These are phyloP conservation scores for Punica granatum DNA, from an alignment of 345 rosid species.

Conservation along the genomic window DNA sequence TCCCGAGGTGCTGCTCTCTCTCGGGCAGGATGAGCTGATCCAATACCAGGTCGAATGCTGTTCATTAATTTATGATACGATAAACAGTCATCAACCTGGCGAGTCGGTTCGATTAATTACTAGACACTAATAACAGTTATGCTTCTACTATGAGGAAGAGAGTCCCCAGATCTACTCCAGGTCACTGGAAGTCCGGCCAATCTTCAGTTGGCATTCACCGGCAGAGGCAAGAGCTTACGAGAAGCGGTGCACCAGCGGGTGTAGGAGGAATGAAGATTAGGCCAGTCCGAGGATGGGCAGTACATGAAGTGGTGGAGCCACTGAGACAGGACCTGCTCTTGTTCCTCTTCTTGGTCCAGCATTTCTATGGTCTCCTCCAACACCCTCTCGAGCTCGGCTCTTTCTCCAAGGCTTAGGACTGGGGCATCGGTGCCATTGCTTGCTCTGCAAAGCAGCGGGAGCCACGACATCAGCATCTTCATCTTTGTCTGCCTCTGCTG, in stretches of 20 bases:
- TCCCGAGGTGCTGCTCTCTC: background rate
- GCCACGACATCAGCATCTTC: constrained; percentile 68
- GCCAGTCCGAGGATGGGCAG: constrained; percentile 78
- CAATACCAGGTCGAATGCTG: background rate
- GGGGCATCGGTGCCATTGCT: constrained; percentile 68
- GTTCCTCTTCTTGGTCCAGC: constrained; percentile 46
- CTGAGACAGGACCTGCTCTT: constrained; percentile 63
- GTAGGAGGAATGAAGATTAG: constrained; percentile 59
- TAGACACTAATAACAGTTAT: too few species aligned
- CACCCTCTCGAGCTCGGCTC: constrained; percentile 44
- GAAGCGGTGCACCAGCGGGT: constrained; percentile 65
- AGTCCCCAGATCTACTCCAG: background rate
- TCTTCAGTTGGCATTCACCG: background rate
- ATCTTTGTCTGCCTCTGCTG: constrained; percentile 31
- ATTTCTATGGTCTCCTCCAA: constrained; percentile 52
- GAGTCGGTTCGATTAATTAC: background rate
- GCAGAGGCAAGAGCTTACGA: constrained; percentile 43
- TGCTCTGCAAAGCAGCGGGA: constrained; percentile 68
- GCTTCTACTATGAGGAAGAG: background rate
- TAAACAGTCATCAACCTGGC: background rate
- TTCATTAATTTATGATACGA: background rate
- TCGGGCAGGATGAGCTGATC: background rate
- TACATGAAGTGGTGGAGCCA: constrained; percentile 84
- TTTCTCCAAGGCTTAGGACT: constrained; percentile 40
- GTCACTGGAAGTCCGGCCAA: background rate